A percentile compares a stretch with the other conserved stretches of the same genome.
Conservation (phyloP, 2,329 filamentous ascomycete genomes). For the Colletotrichum orbiculare region DNA sequence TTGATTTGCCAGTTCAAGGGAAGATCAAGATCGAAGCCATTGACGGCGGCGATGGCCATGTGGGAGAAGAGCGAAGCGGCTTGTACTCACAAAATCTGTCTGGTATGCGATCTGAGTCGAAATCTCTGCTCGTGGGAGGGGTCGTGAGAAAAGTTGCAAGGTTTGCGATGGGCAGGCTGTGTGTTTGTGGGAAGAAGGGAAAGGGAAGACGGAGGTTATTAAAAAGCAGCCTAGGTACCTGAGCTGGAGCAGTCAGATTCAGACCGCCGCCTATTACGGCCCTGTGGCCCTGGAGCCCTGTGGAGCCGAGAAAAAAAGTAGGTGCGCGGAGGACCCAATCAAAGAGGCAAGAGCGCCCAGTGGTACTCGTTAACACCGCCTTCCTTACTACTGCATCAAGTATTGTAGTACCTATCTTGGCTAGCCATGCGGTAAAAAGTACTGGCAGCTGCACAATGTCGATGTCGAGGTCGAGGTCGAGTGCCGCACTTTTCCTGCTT, state of each 20-base stretch:
- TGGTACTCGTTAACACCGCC: neutral
- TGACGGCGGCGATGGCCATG: neutral
- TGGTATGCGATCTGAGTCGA: slow-evolving; percentile 8
- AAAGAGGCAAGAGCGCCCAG: slow-evolving; percentile 27
- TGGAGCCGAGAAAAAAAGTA: slow-evolving; percentile 32
- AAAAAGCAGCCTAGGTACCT: slow-evolving; percentile 24
- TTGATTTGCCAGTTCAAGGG: neutral
- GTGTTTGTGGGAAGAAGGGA: slow-evolving; percentile 36
- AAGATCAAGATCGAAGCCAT: neutral
- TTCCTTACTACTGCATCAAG: neutral
- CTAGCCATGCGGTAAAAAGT: neutral
- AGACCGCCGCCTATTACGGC: slow-evolving; percentile 15
- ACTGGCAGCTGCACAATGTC: too few species aligned
- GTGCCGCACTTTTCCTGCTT: neutral
- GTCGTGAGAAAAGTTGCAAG: slow-evolving; percentile 25
- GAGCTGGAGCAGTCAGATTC: neutral
- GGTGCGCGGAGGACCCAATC: slow-evolving; percentile 26
- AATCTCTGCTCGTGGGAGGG: slow-evolving; percentile 32
- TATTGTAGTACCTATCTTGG: neutral
- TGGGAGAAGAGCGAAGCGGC: neutral
- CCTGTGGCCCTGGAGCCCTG: neutral
- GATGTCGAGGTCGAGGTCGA: too few species aligned
- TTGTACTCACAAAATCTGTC: slow-evolving; percentile 22
- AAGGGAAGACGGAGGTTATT: slow-evolving; percentile 22
- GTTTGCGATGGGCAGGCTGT: slow-evolving; percentile 24